Evolutionary conservation across 2,329 filamentous ascomycete species (phyloP).

Genomic region (Xylaria sp.): DNA sequence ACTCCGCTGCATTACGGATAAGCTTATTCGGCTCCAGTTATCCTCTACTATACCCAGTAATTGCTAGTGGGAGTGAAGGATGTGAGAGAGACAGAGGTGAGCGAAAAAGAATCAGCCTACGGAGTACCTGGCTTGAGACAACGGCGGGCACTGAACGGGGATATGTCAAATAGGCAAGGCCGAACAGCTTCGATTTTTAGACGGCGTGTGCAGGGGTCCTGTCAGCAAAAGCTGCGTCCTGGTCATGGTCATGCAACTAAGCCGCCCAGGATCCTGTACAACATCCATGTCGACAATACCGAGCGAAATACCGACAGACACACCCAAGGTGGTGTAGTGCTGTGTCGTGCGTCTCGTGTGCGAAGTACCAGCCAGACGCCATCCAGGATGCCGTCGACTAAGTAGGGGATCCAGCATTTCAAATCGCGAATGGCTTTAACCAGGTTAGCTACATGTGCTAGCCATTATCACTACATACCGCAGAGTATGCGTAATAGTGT

Average conservation of each 20-base stretch:
- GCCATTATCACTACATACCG: not conserved
- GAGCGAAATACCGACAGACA: not conserved
- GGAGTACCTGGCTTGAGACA: not conserved
- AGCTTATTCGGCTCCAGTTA: conserved; percentile 28
- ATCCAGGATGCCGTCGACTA: conserved; percentile 18
- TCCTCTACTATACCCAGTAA: not conserved
- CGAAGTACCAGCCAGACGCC: conserved; percentile 14
- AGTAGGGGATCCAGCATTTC: conserved; percentile 27
- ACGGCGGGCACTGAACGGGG: not conserved
- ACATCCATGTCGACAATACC: conserved; percentile 8
- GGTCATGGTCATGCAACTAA: conserved; percentile 36
- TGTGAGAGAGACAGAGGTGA: not conserved
- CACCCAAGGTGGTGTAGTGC: not conserved
- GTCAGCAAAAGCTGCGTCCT: conserved; percentile 34
- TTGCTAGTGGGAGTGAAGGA: not conserved
- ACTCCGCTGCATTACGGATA: conserved; percentile 7
- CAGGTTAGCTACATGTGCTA: conserved; percentile 12
- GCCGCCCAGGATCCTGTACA: conserved; percentile 16
- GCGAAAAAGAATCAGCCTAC: not conserved
- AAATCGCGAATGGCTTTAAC: conserved; percentile 31
- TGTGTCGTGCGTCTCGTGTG: not conserved
- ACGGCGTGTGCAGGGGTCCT: conserved; percentile 29
- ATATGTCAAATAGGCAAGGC: conserved; percentile 36
- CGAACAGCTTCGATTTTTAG: conserved; percentile 21
- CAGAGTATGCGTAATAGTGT: too few relatives aligned